Evolutionary conservation across 1,284 basidiomycete species (phyloP), one percentile per base, ranked within the genome.

Genomic region (Megacollybia platyphylla): DNA sequence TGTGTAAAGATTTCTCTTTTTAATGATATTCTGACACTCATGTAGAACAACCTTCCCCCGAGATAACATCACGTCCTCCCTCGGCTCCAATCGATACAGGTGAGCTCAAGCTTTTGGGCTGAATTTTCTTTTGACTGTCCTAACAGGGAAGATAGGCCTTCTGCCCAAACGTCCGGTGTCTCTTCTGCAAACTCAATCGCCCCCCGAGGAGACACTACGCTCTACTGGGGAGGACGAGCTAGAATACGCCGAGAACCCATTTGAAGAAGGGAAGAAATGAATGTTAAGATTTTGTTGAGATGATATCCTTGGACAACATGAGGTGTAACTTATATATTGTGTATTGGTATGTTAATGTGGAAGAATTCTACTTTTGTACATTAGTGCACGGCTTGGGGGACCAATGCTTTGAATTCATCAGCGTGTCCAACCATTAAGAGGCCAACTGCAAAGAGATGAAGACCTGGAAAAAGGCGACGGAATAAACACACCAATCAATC

Each of bases 401-500:
- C 49, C 5, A 10, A 48, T 18, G 63, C 64, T 44, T 47, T 53
- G 55, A 83, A 81, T 40, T 79, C 77, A 11, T 50, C 53, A n/a
- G 80, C 77, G 38, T 64, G 57, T 32, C 70, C 60, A 10, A 76
- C 68, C 73, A 83, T 81, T 42, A 85, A 62, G 11, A 86, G 59
- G 4, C 81, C 82, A 44, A 84, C 80, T 84, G 44, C 3, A 9
- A 36, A 49, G 43, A 48, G 30, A 37, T 27, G 36, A 17, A 43
- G 24, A 43, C 32, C 35, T 28, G 18, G 17, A 32, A 15, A 15
- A 36, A 24, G 13, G 4, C 29, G 39, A 10, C 11, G 11, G 34
- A 28, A 32, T 4, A 43, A 7, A 72, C 84, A 49, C 50, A 90
- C 87, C 87, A 54, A 93, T 94, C 49, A 94, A 66, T 17, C 91